Conservation (phyloP, 2,329 filamentous ascomycete species). For the Corynespora cassiicola region DNA sequence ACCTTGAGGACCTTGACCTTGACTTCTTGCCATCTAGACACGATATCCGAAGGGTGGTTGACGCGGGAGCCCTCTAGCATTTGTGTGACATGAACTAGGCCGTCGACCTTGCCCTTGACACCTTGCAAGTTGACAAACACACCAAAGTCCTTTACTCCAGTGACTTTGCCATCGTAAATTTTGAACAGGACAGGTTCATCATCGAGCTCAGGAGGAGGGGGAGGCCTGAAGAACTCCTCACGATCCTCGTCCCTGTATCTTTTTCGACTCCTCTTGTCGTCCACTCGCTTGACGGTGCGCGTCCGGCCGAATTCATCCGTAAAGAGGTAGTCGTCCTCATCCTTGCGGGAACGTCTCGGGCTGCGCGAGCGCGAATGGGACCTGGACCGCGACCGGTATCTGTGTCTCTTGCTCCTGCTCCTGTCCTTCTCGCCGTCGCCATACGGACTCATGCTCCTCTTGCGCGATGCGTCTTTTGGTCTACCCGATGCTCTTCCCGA, state of each 20-base stretch:
- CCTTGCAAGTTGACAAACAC: conserved; percentile 92
- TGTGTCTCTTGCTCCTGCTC: conserved; percentile 49
- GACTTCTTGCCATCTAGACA: conserved; percentile 80
- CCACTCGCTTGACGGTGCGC: conserved; percentile 48
- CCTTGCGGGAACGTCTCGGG: conserved; percentile 43
- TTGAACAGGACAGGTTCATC: conserved; percentile 83
- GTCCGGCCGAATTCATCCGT: conserved; percentile 66
- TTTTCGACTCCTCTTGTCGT: conserved; percentile 48
- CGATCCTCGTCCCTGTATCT: conserved; percentile 52
- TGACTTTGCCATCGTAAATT: conserved; percentile 87
- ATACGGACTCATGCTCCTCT: conserved; percentile 66
- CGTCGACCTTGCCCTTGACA: conserved; percentile 87
- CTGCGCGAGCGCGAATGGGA: conserved; percentile 62
- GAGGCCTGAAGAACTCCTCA: conserved; percentile 69
- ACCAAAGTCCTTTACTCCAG: conserved; percentile 93
- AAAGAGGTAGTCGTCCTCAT: conserved; percentile 59
- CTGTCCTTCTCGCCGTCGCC: conserved; percentile 52
- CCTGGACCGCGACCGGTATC: conserved; percentile 58
- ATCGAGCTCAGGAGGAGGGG: conserved; percentile 78
- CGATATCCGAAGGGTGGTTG: conserved; percentile 88
- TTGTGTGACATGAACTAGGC: conserved; percentile 90
- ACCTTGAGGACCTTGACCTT: conserved; percentile 93
- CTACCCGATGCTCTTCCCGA: conserved; percentile 56
- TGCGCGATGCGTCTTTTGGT: conserved; percentile 58
- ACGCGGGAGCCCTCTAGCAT: conserved; percentile 85